Percentiles rank a stretch among this genome's conserved stretches.
Evolutionary conservation across 2,329 filamentous ascomycete genomes (phyloP).

Genomic region (Monosporascus sp.): DNA sequence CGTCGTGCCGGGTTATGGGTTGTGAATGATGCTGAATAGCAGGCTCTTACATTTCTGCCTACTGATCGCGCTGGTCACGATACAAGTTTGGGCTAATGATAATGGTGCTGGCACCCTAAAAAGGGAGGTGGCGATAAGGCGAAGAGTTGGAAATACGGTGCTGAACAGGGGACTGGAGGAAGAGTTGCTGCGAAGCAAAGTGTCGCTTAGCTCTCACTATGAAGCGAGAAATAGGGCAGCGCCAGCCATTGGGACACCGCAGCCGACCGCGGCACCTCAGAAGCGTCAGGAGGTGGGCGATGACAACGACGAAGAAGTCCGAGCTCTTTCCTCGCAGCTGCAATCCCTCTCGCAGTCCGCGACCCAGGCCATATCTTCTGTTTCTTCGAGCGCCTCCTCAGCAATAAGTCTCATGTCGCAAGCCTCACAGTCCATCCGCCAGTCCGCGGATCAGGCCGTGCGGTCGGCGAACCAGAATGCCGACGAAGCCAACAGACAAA

Average conservation of each 20-base stretch:
- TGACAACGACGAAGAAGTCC: slow-evolving; percentile 23
- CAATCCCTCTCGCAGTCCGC: slow-evolving; percentile 23
- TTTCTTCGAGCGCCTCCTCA: slow-evolving; percentile 25
- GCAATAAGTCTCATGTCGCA: slow-evolving; percentile 20
- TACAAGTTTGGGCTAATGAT: slow-evolving; percentile 17
- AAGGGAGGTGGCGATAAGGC: slow-evolving; percentile 9
- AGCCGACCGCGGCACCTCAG: slow-evolving; percentile 18
- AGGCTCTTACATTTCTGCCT: slow-evolving; percentile 23
- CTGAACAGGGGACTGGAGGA: slow-evolving; percentile 6
- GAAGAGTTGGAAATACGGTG: slow-evolving; percentile 12
- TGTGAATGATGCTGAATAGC: slow-evolving; percentile 26
- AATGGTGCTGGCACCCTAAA: slow-evolving; percentile 3
- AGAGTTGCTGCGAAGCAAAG: slow-evolving; percentile 11
- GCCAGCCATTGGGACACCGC: slow-evolving; percentile 12
- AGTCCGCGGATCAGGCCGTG: slow-evolving; percentile 24
- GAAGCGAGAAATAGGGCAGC: slow-evolving; percentile 13
- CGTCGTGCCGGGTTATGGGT: slow-evolving; percentile 18
- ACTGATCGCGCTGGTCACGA: slow-evolving; percentile 24
- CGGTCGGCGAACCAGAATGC: slow-evolving; percentile 21
- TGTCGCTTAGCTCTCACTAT: slow-evolving; percentile 8
- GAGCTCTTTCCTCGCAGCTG: slow-evolving; percentile 24
- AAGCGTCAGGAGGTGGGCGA: slow-evolving; percentile 23
- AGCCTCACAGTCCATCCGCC: slow-evolving; percentile 21
- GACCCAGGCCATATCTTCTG: slow-evolving; percentile 22
- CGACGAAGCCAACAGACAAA: slow-evolving; percentile 20